phyloP scores from a whole-genome alignment of 2,329 filamentous ascomycete species.

The Phyllosticta ampelicida region DNA sequence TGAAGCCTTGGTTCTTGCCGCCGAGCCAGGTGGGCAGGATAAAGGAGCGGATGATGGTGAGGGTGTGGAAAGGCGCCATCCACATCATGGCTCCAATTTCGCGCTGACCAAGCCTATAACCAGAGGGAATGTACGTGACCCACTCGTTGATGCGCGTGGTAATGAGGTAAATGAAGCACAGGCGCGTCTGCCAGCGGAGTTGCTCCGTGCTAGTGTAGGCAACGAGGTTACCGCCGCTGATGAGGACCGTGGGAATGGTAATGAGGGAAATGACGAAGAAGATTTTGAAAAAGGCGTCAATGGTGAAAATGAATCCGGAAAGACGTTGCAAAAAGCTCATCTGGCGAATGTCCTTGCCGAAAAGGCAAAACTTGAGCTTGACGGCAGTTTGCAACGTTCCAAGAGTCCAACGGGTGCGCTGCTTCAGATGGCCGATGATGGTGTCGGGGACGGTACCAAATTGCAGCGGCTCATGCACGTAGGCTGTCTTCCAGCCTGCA shows the following conservation, averaged over 20 bases:
- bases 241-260: slow-evolving; percentile 48
- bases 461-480: slow-evolving; percentile 17
- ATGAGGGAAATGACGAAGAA: slow-evolving; percentile 28
- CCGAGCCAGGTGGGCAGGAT: slow-evolving; percentile 33
- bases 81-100: slow-evolving; percentile 48
- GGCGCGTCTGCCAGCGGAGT: slow-evolving; percentile 48
- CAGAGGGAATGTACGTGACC: slow-evolving; percentile 47
- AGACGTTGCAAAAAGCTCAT: neutral
- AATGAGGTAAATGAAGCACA: slow-evolving; percentile 23
- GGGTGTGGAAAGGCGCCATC: slow-evolving; percentile 45
- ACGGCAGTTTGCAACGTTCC: slow-evolving; percentile 15
- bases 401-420: slow-evolving; percentile 17
- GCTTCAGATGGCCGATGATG: slow-evolving; percentile 15
- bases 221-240: slow-evolving; percentile 47
- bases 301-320: neutral
- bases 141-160: slow-evolving; percentile 41
- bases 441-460: slow-evolving; percentile 17
- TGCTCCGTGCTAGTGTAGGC: slow-evolving; percentile 44
- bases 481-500: slow-evolving; percentile 50
- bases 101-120: slow-evolving; percentile 49
- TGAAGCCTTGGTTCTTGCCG: slow-evolving; percentile 48
- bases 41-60: slow-evolving; percentile 12
- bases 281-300: slow-evolving; percentile 1
- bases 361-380: slow-evolving; percentile 16
- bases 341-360: neutral